Evolutionary conservation across 352 stramenopile genomes (phyloP).

Genomic region (Phytophthora citricola): DNA sequence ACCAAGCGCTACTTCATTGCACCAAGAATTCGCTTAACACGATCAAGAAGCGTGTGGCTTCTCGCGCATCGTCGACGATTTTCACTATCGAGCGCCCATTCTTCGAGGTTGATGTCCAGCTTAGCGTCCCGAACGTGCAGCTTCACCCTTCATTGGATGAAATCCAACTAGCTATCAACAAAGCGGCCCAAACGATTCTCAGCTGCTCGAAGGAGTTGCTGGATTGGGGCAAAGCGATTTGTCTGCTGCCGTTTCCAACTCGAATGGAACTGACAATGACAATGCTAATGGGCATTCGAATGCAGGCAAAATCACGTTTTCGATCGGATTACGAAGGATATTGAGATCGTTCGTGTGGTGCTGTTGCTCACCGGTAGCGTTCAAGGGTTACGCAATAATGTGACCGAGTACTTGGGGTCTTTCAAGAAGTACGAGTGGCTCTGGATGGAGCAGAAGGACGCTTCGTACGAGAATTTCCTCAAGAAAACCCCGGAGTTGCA

Average conservation of each 20-base stretch:
- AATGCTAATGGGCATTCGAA: slow-evolving; percentile 28
- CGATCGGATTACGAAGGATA: slow-evolving; percentile 98
- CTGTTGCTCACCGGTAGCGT: slow-evolving; percentile 97
- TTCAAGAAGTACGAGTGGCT: slow-evolving; percentile 98
- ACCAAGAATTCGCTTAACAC: slow-evolving; percentile 99
- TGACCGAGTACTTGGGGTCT: slow-evolving; percentile 96
- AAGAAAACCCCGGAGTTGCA: slow-evolving; percentile 95
- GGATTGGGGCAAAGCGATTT: slow-evolving; percentile 92
- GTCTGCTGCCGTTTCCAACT: slow-evolving; percentile 35
- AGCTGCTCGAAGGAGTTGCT: slow-evolving; percentile 97
- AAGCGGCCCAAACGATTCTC: slow-evolving; percentile 96
- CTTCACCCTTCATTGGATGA: slow-evolving; percentile 97
- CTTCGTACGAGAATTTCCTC: slow-evolving; percentile 94
- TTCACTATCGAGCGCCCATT: slow-evolving; percentile 95
- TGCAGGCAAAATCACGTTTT: slow-evolving; percentile 93
- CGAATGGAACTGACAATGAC: slow-evolving; percentile 19
- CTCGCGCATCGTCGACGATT: slow-evolving; percentile 86
- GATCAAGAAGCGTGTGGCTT: slow-evolving; percentile 98
- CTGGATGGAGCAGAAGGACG: slow-evolving; percentile 98
- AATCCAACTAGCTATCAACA: slow-evolving; percentile 98
- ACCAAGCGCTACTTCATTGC: slow-evolving; percentile 96
- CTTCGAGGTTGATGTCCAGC: slow-evolving; percentile 98
- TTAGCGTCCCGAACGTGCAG: slow-evolving; percentile 93
- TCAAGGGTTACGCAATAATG: slow-evolving; percentile 97
- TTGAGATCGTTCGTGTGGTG: slow-evolving; percentile 98